phyloP scores from a whole-genome alignment of 768 basidiomycete genomes.

The Dentipellis sp. region DNA sequence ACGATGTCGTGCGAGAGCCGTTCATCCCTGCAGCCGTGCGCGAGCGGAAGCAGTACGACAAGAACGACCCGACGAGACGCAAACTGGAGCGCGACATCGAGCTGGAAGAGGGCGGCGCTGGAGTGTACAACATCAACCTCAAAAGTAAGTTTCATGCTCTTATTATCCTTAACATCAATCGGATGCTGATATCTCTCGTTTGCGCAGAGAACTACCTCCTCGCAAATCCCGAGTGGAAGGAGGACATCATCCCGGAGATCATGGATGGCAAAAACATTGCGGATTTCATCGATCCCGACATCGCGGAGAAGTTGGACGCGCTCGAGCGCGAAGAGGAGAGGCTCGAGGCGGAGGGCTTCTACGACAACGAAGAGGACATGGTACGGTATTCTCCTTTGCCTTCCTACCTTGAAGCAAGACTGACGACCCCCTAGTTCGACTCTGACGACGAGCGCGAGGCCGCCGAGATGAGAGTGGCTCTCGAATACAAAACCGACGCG shows the following conservation, averaged over 20 bases:
- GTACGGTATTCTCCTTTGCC: constrained; percentile 34
- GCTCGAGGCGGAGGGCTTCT: constrained; percentile 92
- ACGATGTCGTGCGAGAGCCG: constrained; percentile 80
- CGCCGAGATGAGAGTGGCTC: constrained; percentile 44
- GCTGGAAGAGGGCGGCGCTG: constrained; percentile 78
- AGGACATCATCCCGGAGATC: constrained; percentile 96
- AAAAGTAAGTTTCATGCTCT: constrained; percentile 51
- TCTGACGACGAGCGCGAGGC: constrained; percentile 74
- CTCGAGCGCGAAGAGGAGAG: constrained; percentile 95
- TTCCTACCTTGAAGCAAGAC: not conserved
- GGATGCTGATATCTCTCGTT: constrained; percentile 1
- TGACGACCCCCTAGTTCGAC: constrained; percentile 27
- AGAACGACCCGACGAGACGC: constrained; percentile 70
- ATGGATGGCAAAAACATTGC: constrained; percentile 98
- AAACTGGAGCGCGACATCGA: constrained; percentile 76
- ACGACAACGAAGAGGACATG: constrained; percentile 82
- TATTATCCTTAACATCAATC: not conserved
- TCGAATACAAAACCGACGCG: constrained; percentile 60
- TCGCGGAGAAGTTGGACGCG: constrained; percentile 92
- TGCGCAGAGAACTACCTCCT: constrained; percentile 81
- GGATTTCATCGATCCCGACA: constrained; percentile 98
- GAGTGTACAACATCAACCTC: constrained; percentile 85
- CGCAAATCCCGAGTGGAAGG: constrained; percentile 87
- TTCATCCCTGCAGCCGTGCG: constrained; percentile 85
- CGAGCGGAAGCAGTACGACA: constrained; percentile 75